phyloP scores from a whole-genome alignment of 345 rosid genomes.

The Limnanthes douglasii region DNA sequence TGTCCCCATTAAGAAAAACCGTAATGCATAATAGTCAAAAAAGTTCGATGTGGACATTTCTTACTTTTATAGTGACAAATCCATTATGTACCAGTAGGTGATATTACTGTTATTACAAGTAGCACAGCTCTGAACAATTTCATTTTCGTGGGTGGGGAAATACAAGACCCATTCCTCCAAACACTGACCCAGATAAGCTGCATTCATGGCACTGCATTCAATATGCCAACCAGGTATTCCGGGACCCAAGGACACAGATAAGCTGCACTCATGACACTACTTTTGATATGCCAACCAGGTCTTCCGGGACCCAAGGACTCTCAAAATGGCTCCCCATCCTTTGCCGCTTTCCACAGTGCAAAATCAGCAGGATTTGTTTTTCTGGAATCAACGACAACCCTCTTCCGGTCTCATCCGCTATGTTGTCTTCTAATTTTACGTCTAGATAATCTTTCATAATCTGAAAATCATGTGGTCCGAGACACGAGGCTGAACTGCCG shows the following conservation, averaged over 20 bases:
- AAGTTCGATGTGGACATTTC: no score
- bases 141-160: slow-evolving; percentile 99
- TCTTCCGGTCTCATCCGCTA: slow-evolving; percentile 96
- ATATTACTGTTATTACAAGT: slow-evolving; percentile 63
- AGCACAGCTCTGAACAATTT: slow-evolving; percentile 96
- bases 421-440: slow-evolving; percentile 77
- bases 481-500: slow-evolving; percentile 77
- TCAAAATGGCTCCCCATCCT: no score
- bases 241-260: slow-evolving; percentile 95
- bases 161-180: slow-evolving; percentile 99
- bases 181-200: slow-evolving; percentile 68
- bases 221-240: slow-evolving; percentile 99
- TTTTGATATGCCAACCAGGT: slow-evolving; percentile 88
- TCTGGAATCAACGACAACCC: slow-evolving; percentile 77
- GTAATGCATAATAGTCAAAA: no score
- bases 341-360: slow-evolving; percentile 98
- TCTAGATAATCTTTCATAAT: slow-evolving; percentile 75
- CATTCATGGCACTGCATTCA: slow-evolving; percentile 94
- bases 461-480: slow-evolving; percentile 76
- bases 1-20: no score
- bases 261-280: no score
- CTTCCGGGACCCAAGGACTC: slow-evolving; percentile 80
- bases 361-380: slow-evolving; percentile 93
- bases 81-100: slow-evolving; percentile 95
- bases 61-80: slow-evolving; percentile 82